phyloP scores from a whole-genome alignment of 495 filamentous ascomycete species.

The Lasiosphaeris hirsuta region DNA sequence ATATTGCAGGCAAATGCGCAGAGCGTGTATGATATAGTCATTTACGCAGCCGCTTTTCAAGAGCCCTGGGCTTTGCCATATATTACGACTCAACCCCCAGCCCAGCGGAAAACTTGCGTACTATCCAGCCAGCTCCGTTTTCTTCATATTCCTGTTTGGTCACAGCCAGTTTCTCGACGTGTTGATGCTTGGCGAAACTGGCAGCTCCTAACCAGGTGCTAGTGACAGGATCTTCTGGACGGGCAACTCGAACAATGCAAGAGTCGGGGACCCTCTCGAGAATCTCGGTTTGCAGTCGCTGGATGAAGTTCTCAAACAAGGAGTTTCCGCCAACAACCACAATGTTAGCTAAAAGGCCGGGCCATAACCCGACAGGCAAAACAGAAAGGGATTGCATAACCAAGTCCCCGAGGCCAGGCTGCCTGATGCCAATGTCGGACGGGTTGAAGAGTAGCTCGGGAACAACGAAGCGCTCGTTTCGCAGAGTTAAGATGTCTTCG shows the following conservation, averaged over 20 bases:
- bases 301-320: slow-evolving; percentile 74
- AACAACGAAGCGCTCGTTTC: slow-evolving; percentile 88
- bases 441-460: slow-evolving; percentile 90
- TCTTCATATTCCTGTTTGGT: slow-evolving; percentile 90
- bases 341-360: slow-evolving; percentile 79
- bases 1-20: too few species aligned
- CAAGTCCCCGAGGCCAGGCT: slow-evolving; percentile 76
- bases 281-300: slow-evolving; percentile 76
- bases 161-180: slow-evolving; percentile 62
- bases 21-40: background rate
- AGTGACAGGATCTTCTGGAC: slow-evolving; percentile 70
- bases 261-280: slow-evolving; percentile 71
- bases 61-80: background rate
- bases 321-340: slow-evolving; percentile 86
- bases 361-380: slow-evolving; percentile 73
- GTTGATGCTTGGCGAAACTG: slow-evolving; percentile 64
- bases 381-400: slow-evolving; percentile 77
- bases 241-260: slow-evolving; percentile 69
- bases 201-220: slow-evolving; percentile 84
- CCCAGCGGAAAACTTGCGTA: slow-evolving; percentile 60
- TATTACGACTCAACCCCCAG: slow-evolving; percentile 24
- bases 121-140: slow-evolving; percentile 73
- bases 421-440: slow-evolving; percentile 78
- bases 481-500: slow-evolving; percentile 81
- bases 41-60: too few species aligned